These are phyloP conservation scores for Sugiyamaella lignohabitans DNA, from an alignment of 805 yeast genomes.

Conservation along the genomic window DNA sequence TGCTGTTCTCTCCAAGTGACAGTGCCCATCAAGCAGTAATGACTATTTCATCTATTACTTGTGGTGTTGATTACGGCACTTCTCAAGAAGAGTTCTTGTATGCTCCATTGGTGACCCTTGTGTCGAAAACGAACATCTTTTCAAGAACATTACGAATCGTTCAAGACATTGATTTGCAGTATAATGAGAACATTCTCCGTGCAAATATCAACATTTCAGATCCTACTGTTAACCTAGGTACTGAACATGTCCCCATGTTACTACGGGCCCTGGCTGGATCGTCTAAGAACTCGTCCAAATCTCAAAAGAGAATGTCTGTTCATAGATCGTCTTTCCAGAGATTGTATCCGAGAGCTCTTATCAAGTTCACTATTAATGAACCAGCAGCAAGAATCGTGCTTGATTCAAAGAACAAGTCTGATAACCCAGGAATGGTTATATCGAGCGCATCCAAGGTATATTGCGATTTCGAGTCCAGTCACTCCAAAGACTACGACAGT, in stretches of 20 bases:
- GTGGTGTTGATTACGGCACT: conserved; percentile 28
- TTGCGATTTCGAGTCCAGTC: conserved; percentile 29
- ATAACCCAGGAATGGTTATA: conserved; percentile 28
- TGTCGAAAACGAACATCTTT: conserved; percentile 32
- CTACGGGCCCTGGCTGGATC: conserved; percentile 16
- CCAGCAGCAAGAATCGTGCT: conserved; percentile 30
- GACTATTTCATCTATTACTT: conserved; percentile 30
- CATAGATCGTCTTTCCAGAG: conserved; percentile 10
- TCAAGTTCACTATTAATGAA: conserved; percentile 29
- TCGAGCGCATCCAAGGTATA: conserved; percentile 29
- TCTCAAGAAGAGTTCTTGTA: conserved; percentile 34
- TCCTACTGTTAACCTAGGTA: conserved; percentile 35
- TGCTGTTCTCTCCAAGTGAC: conserved; percentile 30
- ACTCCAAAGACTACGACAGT: conserved; percentile 14
- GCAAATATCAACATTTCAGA: conserved; percentile 31
- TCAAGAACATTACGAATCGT: conserved; percentile 31
- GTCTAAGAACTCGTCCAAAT: not conserved
- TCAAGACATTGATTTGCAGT: conserved; percentile 15
- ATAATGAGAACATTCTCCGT: conserved; percentile 26
- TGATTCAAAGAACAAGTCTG: conserved; percentile 7
- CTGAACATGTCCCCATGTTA: conserved; percentile 31
- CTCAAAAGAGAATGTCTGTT: not conserved
- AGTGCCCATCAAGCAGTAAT: conserved; percentile 37
- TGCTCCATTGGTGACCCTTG: conserved; percentile 33
- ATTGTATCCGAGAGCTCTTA: conserved; percentile 24